phyloP scores from a whole-genome alignment of 2,329 filamentous ascomycete species.

The Uncinocarpus reesii region DNA sequence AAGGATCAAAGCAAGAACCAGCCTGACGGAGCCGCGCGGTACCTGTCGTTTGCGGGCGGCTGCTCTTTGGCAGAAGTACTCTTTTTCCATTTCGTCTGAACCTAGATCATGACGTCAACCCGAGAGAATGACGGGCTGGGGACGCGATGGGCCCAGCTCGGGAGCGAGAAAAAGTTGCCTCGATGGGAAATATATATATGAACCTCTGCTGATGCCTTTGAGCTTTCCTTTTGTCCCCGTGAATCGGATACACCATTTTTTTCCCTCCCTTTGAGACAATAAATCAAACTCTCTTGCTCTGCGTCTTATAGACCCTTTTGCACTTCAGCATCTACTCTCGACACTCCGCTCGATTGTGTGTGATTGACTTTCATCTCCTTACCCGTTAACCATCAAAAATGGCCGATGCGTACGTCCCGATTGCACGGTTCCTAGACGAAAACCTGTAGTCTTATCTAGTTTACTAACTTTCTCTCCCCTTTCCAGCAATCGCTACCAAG shows the following conservation, averaged over 20 bases:
- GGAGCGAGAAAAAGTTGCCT: background rate
- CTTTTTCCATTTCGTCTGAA: background rate
- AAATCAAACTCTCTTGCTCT: background rate
- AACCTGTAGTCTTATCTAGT: too few relatives aligned
- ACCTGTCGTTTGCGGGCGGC: background rate
- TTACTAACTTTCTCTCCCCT: slow-evolving; percentile 1
- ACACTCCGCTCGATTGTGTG: too few relatives aligned
- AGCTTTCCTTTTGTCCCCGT: background rate
- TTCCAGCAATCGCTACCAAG: background rate
- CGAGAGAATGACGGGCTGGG: too few relatives aligned
- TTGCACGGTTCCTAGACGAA: too few relatives aligned
- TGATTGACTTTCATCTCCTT: background rate
- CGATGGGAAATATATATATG: background rate
- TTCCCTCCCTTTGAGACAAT: too few relatives aligned
- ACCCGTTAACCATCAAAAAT: slow-evolving; percentile 5
- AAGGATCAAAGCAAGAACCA: background rate
- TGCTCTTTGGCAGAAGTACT: background rate
- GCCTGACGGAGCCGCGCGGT: background rate
- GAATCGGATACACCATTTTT: too few relatives aligned
- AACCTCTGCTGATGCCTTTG: background rate
- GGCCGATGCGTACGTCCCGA: slow-evolving; percentile 9
- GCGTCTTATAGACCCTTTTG: too few relatives aligned
- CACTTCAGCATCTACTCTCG: too few relatives aligned
- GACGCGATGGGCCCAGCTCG: background rate
- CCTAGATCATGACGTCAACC: background rate